Conservation (phyloP, 208 protist genomes). For the Acanthamoeba lenticulata region DNA sequence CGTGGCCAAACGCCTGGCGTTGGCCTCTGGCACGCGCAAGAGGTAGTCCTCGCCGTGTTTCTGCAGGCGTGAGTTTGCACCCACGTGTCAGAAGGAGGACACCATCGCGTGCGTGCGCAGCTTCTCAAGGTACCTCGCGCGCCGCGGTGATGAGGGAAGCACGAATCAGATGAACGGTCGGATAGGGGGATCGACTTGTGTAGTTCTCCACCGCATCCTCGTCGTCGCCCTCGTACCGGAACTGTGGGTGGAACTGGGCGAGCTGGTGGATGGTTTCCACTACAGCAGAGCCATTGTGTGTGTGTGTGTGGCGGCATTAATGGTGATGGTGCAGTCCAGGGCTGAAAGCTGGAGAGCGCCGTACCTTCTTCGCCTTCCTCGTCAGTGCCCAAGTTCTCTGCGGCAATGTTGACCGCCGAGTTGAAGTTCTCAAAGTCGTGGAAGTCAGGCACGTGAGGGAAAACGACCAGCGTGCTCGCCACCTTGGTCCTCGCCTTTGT, state of each 20-base stretch:
- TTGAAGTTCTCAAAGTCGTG: neutral
- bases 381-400: neutral
- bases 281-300: neutral
- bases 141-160: constrained; percentile 1
- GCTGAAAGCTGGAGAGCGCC: no score
- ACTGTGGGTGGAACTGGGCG: constrained; percentile 26
- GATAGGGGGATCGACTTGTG: constrained; percentile 47
- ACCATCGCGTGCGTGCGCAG: neutral
- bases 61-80: neutral
- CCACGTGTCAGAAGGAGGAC: no score
- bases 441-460: neutral
- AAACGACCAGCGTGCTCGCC: constrained; percentile 19
- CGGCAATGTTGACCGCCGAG: constrained; percentile 1
- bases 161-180: constrained; percentile 9
- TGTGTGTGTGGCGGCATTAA: neutral
- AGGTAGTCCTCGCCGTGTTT: constrained; percentile 44
- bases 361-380: neutral
- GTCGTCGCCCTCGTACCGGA: neutral
- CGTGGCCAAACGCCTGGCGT: neutral
- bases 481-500: neutral
- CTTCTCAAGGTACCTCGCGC: constrained; percentile 34
- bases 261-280: neutral
- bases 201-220: neutral
- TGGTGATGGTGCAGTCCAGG: no score
- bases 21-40: neutral